Conservation (phyloP, 768 basidiomycete species). For the Auriscalpium microsporum region DNA sequence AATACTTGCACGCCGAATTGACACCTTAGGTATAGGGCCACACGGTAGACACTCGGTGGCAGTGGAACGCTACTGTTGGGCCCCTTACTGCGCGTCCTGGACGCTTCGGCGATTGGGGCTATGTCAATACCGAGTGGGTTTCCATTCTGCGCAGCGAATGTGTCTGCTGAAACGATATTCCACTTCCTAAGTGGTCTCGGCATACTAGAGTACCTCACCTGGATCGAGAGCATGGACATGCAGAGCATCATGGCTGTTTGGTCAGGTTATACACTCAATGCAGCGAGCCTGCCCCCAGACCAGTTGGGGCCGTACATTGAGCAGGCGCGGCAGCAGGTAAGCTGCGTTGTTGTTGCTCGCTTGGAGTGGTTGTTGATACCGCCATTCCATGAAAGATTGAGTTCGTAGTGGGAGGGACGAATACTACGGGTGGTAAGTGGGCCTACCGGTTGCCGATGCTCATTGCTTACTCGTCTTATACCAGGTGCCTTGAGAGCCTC, state of each 20-base stretch:
- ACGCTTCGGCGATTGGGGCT: slow-evolving; percentile 55
- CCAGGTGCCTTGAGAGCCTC: slow-evolving; percentile 47
- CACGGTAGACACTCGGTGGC: slow-evolving; percentile 46
- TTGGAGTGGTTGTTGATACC: too few species aligned
- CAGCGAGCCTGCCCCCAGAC: slow-evolving; percentile 33
- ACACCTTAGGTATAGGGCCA: slow-evolving; percentile 33
- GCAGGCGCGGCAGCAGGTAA: slow-evolving; percentile 46
- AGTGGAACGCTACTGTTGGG: slow-evolving; percentile 59
- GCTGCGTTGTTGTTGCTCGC: slow-evolving; percentile 19
- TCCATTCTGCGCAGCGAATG: not conserved
- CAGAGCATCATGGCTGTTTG: slow-evolving; percentile 56
- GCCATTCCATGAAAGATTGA: slow-evolving; percentile 33
- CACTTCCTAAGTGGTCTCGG: slow-evolving; percentile 38
- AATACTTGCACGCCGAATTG: slow-evolving; percentile 20
- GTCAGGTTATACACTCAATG: slow-evolving; percentile 47
- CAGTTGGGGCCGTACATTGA: slow-evolving; percentile 43
- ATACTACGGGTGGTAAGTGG: slow-evolving; percentile 26
- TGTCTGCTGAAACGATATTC: too few species aligned
- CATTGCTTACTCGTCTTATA: not conserved
- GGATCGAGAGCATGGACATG: slow-evolving; percentile 50
- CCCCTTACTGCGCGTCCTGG: slow-evolving; percentile 49
- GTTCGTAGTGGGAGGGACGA: slow-evolving; percentile 51
- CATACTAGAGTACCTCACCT: slow-evolving; percentile 45
- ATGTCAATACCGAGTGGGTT: slow-evolving; percentile 49
- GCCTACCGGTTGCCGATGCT: too few species aligned